A percentile compares a stretch with the other conserved stretches of the same genome.
Evolutionary conservation across 2,329 filamentous ascomycete species (phyloP).

Genomic region (Zymoseptoria pseudotritici): DNA sequence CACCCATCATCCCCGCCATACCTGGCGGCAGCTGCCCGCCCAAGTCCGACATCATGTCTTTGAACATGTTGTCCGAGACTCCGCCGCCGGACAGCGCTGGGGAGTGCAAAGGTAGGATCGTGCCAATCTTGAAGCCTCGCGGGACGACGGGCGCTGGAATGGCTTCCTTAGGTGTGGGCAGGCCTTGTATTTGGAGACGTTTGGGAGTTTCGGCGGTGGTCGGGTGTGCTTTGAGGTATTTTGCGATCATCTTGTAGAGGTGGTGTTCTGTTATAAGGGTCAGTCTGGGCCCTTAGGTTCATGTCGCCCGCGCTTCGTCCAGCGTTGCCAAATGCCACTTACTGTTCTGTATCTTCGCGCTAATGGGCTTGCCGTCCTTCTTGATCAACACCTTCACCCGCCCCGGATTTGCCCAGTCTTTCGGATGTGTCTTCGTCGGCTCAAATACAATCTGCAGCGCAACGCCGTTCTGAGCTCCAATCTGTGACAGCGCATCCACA

Average conservation of each 20-base stretch:
- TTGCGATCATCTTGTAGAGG: constrained; percentile 71
- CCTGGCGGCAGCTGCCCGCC: constrained; percentile 26
- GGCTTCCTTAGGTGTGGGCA: constrained; percentile 57
- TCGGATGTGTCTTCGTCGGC: constrained; percentile 84
- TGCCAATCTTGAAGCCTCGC: constrained; percentile 82
- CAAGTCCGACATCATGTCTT: constrained; percentile 97
- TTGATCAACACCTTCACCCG: constrained; percentile 73
- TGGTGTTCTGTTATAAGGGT: constrained; percentile 62
- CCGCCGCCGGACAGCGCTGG: constrained; percentile 87
- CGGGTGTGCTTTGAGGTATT: constrained; percentile 69
- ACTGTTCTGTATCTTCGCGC: constrained; percentile 56
- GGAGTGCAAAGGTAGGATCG: constrained; percentile 77
- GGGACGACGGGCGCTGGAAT: constrained; percentile 56
- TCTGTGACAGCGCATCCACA: constrained; percentile 68
- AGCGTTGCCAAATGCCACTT: constrained; percentile 24
- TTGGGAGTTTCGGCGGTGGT: constrained; percentile 66
- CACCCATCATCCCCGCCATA: constrained; percentile 24
- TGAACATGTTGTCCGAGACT: constrained; percentile 87
- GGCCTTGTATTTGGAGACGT: constrained; percentile 63
- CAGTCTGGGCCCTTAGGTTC: constrained; percentile 2
- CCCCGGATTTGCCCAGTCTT: constrained; percentile 96
- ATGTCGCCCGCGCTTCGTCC: too few species aligned
- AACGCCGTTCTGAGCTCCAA: constrained; percentile 33
- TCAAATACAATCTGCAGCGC: constrained; percentile 72
- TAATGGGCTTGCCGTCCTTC: constrained; percentile 48